These are phyloP conservation scores for Hansenula lynferdii DNA, from an alignment of 1,139 yeast species.

Conservation along the genomic window DNA sequence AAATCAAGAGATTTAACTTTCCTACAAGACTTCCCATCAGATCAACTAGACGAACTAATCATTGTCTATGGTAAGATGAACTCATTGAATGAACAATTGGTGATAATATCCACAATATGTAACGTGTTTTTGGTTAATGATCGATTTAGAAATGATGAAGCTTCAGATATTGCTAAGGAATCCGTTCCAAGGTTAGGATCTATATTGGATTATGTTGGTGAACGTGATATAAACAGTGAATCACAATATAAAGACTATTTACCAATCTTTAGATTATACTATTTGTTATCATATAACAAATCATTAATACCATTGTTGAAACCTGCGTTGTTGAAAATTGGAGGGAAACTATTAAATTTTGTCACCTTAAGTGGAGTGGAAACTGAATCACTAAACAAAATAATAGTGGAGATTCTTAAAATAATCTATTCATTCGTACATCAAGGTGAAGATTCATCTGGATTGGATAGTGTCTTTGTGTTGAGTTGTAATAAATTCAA, in stretches of 20 bases:
- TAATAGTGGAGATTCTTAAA: conserved; percentile 22
- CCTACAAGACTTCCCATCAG: conserved; percentile 9
- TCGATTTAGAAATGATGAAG: conserved; percentile 8
- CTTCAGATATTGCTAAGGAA: background rate
- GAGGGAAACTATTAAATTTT: conserved; percentile 21
- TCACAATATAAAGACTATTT: conserved; percentile 18
- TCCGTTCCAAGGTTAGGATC: conserved; percentile 11
- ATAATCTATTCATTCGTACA: conserved; percentile 20
- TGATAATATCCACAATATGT: conserved; percentile 15
- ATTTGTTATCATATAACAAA: conserved; percentile 16
- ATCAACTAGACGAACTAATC: conserved; percentile 8
- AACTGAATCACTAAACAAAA: conserved; percentile 16
- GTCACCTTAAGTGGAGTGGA: conserved; percentile 17
- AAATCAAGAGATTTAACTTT: conserved; percentile 13
- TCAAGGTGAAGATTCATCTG: conserved; percentile 17
- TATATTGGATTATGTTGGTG: conserved; percentile 20
- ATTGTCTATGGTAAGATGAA: conserved; percentile 6
- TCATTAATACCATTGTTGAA: conserved; percentile 8
- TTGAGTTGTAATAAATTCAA: conserved; percentile 23
- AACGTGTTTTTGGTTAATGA: conserved; percentile 18
- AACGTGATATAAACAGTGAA: conserved; percentile 20
- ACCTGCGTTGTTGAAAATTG: conserved; percentile 13
- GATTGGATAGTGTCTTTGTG: conserved; percentile 21
- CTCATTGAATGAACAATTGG: conserved; percentile 11
- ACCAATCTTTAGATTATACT: conserved; percentile 23